phyloP scores from a whole-genome alignment of 2,329 filamentous ascomycete species.

The Pochonia chlamydosporia region DNA sequence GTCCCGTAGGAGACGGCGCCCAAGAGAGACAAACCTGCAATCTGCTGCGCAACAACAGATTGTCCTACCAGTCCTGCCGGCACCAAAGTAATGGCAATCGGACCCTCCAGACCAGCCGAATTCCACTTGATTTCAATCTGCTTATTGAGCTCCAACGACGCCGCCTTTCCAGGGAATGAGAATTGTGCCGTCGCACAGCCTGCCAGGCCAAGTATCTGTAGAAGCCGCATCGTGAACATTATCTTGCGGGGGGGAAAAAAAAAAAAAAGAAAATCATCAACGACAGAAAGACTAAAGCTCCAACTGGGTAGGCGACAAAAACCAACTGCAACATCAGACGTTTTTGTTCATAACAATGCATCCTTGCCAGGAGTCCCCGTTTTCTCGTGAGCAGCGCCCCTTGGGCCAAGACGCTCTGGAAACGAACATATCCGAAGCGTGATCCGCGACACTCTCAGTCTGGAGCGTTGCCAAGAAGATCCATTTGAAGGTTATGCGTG shows the following conservation, averaged over 20 bases:
- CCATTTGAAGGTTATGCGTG: background rate
- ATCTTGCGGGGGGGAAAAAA: constrained; percentile 2
- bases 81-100: constrained; percentile 16
- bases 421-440: background rate
- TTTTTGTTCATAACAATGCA: background rate
- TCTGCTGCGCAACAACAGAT: constrained; percentile 14
- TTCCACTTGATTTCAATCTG: constrained; percentile 15
- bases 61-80: constrained; percentile 11
- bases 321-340: background rate
- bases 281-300: background rate
- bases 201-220: background rate
- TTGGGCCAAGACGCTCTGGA: too few species aligned
- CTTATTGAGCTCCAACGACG: constrained; percentile 6
- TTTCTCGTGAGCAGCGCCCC: too few species aligned
- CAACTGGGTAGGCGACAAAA: background rate
- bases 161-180: background rate
- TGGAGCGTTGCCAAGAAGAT: background rate
- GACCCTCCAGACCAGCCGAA: constrained; percentile 13
- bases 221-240: background rate
- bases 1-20: background rate
- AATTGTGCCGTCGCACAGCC: constrained; percentile 1
- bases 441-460: background rate
- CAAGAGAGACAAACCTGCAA: constrained; percentile 15
- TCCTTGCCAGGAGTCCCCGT: too few species aligned
- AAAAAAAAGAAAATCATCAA: constrained; percentile 4